phyloP scores from a whole-genome alignment of 2,329 filamentous ascomycete genomes.

The Fusarium veterinarium region DNA sequence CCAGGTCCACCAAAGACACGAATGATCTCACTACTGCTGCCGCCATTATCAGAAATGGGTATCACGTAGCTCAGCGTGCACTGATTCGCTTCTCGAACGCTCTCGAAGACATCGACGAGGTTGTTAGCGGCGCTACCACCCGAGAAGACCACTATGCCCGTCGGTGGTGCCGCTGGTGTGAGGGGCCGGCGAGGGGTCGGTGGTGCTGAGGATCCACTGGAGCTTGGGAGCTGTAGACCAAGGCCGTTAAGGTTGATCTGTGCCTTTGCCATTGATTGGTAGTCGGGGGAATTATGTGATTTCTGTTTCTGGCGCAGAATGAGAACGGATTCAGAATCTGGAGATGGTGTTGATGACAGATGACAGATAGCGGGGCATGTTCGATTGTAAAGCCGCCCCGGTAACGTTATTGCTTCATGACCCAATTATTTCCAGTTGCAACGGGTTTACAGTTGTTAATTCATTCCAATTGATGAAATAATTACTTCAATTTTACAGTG shows the following conservation, averaged over 20 bases:
- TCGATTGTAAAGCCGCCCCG: constrained; percentile 9
- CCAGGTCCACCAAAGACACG: constrained; percentile 95
- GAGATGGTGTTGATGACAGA: constrained; percentile 21
- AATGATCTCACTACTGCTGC: constrained; percentile 92
- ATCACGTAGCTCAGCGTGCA: constrained; percentile 86
- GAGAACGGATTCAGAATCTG: background rate
- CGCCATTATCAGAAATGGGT: constrained; percentile 95
- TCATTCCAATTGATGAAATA: background rate
- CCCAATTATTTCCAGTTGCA: background rate
- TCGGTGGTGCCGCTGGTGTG: constrained; percentile 19
- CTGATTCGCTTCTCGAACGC: constrained; percentile 70
- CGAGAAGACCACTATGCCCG: constrained; percentile 82
- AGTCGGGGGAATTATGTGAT: constrained; percentile 25
- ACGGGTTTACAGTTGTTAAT: background rate
- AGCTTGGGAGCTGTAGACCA: constrained; percentile 39
- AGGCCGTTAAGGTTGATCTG: constrained; percentile 33
- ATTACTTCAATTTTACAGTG: background rate
- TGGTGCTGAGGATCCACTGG: constrained; percentile 36
- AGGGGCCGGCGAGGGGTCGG: constrained; percentile 30
- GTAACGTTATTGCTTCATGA: constrained; percentile 4
- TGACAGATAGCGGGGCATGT: constrained; percentile 14
- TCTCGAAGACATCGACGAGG: constrained; percentile 88
- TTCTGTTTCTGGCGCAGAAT: background rate
- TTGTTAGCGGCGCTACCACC: constrained; percentile 95
- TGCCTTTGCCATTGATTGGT: constrained; percentile 36